Base-by-base conservation (phyloP, 2,329 filamentous ascomycete species). In the Cercospora sp. region DNA sequence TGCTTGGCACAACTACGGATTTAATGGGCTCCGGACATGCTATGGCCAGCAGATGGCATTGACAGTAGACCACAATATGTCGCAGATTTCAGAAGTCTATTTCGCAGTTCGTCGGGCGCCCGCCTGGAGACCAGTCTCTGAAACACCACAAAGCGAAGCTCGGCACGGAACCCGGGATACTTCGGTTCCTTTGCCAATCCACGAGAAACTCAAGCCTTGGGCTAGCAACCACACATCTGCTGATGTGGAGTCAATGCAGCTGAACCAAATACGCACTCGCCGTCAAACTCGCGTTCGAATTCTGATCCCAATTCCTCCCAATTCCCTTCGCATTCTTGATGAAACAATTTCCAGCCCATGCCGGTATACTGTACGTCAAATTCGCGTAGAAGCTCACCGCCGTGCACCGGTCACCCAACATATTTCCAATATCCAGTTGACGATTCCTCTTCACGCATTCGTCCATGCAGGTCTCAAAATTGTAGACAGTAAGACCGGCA, bases 341-440 rank as follows among this genome's bases (percentile, higher is more conserved):
- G 31, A 66, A 66, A 23, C 64, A 66, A 30, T 66, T 66, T 10
- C 64, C 64, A 20, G 64, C 64, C 64, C 59, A 66, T 3, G 59
- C 64, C 7, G 64, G 64, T 2, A 66, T 66, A 40, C 18, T 30
- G 18, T 66, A 66, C 13, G 64, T 66, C 45, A 66, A 30, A 55
- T 66, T 66, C 18, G 64, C 64, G 48, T 66, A 66, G 33, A 61
- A 66, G 33, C 58, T 62, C 7, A 66, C 64, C 16, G 64, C 64
- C 13, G 23, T 48, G 33, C 64, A 66, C 3, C 30, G 28, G 0
- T 66, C 59, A 9, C 64, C 64, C 13, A 66, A n/a, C 58, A 62
- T 62, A 40, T 66, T 66, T n/a, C 64, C 64, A 1, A 66, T 66
- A n/a, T 36, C 31, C 28, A 66, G 9, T 31, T 66, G 59, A 18